phyloP scores from a whole-genome alignment of 371 early-diverging fungal genomes.

The Parasitella parasitica region DNA sequence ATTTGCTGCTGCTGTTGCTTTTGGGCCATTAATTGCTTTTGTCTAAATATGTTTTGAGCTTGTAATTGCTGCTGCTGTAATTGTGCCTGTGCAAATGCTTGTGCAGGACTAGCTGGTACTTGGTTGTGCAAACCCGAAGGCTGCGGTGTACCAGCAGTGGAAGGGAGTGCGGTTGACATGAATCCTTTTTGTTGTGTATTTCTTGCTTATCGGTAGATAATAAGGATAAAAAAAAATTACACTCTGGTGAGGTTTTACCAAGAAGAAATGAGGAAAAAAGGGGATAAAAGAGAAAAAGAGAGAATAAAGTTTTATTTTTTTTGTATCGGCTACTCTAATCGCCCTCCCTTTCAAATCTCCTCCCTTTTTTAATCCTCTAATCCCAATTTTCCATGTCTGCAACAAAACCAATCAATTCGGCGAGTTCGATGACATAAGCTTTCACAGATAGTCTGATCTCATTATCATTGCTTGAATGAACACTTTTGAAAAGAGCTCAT shows the following conservation, averaged over 20 bases:
- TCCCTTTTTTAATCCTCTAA: neutral
- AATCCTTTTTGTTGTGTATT: neutral
- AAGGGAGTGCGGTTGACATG: conserved; percentile 31
- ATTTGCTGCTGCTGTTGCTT: conserved; percentile 19
- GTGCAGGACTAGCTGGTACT: conserved; percentile 19
- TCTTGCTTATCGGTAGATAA: neutral
- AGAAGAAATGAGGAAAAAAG: neutral
- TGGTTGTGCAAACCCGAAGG: conserved; percentile 16
- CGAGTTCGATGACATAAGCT: neutral
- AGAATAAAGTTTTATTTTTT: neutral
- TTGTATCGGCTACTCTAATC: neutral
- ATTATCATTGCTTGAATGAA: neutral
- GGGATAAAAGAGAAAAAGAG: neutral
- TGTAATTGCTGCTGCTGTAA: conserved; percentile 19
- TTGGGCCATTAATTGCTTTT: conserved; percentile 21
- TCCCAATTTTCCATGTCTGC: neutral
- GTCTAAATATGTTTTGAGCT: conserved; percentile 29
- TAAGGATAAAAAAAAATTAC: neutral
- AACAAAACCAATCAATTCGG: neutral
- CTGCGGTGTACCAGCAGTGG: conserved; percentile 22
- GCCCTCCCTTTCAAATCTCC: neutral
- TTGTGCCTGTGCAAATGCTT: conserved; percentile 24
- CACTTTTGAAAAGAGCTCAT: neutral
- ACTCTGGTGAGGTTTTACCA: too few relatives aligned
- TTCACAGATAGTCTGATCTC: too few relatives aligned